Percentiles rank a stretch among this genome's conserved stretches.
phyloP scores from a whole-genome alignment of 331 rosid species.

The Saraca asoca region DNA sequence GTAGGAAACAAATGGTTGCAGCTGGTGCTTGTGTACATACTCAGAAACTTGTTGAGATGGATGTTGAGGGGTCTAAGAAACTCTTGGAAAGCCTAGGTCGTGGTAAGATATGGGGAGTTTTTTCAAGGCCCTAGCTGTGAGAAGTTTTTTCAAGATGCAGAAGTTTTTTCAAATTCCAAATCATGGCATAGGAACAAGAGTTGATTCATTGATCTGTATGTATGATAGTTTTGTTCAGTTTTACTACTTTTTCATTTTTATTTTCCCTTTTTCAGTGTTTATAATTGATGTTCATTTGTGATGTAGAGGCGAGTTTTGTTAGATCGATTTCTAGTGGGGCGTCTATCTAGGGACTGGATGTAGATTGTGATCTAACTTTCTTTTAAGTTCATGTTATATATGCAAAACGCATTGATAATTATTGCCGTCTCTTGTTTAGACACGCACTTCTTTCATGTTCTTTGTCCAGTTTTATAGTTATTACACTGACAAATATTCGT shows the following conservation, averaged over 20 bases:
- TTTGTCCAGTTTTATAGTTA: too few species aligned
- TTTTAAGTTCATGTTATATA: constrained; percentile 16
- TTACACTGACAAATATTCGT: not conserved
- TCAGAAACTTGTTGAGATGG: constrained; percentile 73
- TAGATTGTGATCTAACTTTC: constrained; percentile 52
- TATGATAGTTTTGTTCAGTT: constrained; percentile 51
- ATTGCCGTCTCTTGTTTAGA: constrained; percentile 16
- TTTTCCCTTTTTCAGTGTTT: constrained; percentile 22
- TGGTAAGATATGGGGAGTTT: constrained; percentile 89
- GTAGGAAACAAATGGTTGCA: constrained; percentile 78
- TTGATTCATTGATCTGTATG: constrained; percentile 62
- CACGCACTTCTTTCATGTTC: too few species aligned
- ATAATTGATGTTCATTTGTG: constrained; percentile 45
- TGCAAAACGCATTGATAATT: constrained; percentile 27
- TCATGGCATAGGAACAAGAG: constrained; percentile 40
- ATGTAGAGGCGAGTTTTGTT: constrained; percentile 38
- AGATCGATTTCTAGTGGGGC: constrained; percentile 32
- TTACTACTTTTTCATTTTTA: constrained; percentile 15
- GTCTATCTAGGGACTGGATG: constrained; percentile 44
- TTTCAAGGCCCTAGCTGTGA: constrained; percentile 62
- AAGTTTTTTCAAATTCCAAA: constrained; percentile 29
- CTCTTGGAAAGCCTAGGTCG: constrained; percentile 79
- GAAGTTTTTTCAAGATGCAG: too few species aligned
- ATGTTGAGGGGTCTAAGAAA: constrained; percentile 87
- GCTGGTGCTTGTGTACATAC: constrained; percentile 67